Evolutionary conservation across 1,284 basidiomycete genomes (phyloP).

Genomic region (Coriolopsis trogii): DNA sequence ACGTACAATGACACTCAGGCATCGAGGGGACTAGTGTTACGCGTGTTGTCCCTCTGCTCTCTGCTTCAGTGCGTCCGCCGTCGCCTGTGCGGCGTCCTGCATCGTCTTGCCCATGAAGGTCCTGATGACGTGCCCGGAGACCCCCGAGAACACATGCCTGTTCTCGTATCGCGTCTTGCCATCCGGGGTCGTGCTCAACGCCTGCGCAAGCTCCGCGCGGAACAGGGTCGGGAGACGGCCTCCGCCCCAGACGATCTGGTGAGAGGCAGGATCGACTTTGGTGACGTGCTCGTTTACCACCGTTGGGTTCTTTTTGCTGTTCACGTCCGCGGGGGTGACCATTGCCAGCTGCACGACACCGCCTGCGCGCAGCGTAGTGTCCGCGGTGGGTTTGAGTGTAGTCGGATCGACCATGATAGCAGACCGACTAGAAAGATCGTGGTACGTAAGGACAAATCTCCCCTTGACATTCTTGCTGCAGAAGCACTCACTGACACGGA

Average conservation of each 20-base stretch:
- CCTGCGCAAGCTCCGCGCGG: conserved; percentile 1
- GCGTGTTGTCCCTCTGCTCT: conserved; percentile 44
- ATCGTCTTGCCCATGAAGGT: conserved; percentile 48
- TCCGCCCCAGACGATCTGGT: conserved; percentile 1
- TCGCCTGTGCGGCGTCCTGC: conserved; percentile 46
- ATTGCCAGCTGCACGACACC: not conserved
- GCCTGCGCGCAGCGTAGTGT: not conserved
- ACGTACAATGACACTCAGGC: no score
- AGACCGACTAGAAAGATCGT: conserved; percentile 32
- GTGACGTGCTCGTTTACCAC: not conserved
- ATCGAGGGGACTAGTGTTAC: no score
- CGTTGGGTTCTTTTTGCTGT: not conserved
- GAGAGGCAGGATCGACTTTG: not conserved
- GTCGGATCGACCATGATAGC: conserved; percentile 1
- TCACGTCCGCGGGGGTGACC: not conserved
- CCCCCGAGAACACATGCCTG: conserved; percentile 60
- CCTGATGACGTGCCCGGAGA: conserved; percentile 54
- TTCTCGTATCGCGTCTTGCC: conserved; percentile 48
- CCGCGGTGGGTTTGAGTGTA: not conserved
- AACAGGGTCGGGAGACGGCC: conserved; percentile 2
- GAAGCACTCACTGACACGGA: not conserved
- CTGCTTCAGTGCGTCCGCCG: conserved; percentile 58
- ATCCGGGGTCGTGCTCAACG: not conserved
- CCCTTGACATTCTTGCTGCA: no score
- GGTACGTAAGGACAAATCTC: no score